A percentile compares a stretch with the other conserved stretches of the same genome.
phyloP scores from a whole-genome alignment of 2,329 filamentous ascomycete genomes.

The Aspergillus eucalypticola region DNA sequence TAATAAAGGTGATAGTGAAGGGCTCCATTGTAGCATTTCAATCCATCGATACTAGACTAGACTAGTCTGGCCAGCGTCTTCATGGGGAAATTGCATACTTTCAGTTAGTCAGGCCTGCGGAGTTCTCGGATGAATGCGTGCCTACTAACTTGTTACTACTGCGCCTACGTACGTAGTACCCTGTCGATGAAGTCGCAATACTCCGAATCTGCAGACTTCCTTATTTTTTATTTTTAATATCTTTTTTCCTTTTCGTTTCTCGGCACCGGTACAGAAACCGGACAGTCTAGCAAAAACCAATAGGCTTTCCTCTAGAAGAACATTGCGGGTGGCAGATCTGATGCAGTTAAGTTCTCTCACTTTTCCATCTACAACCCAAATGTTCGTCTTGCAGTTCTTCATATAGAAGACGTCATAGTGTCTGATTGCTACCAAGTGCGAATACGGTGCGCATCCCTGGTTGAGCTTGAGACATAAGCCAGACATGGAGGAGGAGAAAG shows the following conservation, averaged over 20 bases:
- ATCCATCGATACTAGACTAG: slow-evolving; percentile 1
- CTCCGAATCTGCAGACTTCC: slow-evolving; percentile 7
- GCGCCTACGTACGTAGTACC: not conserved
- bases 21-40: not conserved
- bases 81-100: slow-evolving; percentile 9
- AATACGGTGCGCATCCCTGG: slow-evolving; percentile 7
- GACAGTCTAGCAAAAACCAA: not conserved
- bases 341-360: no score
- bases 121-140: slow-evolving; percentile 8
- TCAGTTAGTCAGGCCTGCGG: slow-evolving; percentile 1
- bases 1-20: slow-evolving; percentile 5
- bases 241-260: not conserved
- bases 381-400: not conserved
- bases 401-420: not conserved
- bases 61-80: not conserved
- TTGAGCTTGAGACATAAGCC: slow-evolving; percentile 2
- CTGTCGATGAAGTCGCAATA: not conserved
- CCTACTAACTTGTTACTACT: not conserved
- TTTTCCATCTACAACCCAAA: not conserved
- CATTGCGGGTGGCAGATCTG: no score
- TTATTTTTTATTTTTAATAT: not conserved
- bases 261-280: not conserved
- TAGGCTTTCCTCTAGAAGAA: not conserved
- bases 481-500: not conserved
- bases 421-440: not conserved